Percentiles rank a stretch among this genome's conserved stretches.
These are phyloP conservation scores for Metarhizium guizhouense DNA, from an alignment of 2,329 filamentous ascomycete genomes.

Conservation along the genomic window DNA sequence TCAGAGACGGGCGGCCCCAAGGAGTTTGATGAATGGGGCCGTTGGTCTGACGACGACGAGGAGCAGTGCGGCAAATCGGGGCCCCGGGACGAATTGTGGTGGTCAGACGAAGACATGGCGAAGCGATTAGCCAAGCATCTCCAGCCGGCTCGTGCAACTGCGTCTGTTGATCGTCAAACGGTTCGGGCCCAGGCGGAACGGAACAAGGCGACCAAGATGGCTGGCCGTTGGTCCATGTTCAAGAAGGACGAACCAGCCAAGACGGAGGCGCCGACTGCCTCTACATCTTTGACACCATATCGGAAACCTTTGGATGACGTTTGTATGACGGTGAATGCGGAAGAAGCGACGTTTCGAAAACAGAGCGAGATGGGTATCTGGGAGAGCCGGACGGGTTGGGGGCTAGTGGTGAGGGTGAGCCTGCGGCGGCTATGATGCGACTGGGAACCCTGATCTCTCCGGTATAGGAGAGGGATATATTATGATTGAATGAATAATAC, in stretches of 20 bases:
- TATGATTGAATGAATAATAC: too few relatives aligned
- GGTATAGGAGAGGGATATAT: too few relatives aligned
- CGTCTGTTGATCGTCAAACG: constrained; percentile 15
- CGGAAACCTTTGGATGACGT: constrained; percentile 15
- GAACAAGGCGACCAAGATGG: constrained; percentile 18
- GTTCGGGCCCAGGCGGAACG: constrained; percentile 22
- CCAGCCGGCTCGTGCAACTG: constrained; percentile 22
- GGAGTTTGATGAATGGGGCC: background rate
- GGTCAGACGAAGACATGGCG: constrained; percentile 37
- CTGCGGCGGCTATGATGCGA: background rate
- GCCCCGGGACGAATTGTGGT: constrained; percentile 29
- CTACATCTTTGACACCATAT: background rate
- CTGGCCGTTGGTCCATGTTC: constrained; percentile 22
- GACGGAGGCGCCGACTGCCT: background rate
- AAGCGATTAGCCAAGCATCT: constrained; percentile 34
- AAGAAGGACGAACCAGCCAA: constrained; percentile 12
- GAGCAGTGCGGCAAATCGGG: background rate
- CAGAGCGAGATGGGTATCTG: constrained; percentile 43
- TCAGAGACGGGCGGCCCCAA: background rate
- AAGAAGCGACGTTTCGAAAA: constrained; percentile 41
- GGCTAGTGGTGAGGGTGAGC: constrained; percentile 29
- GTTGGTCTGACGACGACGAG: constrained; percentile 17
- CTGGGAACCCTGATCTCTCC: too few relatives aligned
- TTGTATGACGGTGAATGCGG: constrained; percentile 31
- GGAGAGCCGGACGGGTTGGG: constrained; percentile 42